Base-by-base conservation (phyloP, 257 asterid species). In the Solanum peruvianum region DNA sequence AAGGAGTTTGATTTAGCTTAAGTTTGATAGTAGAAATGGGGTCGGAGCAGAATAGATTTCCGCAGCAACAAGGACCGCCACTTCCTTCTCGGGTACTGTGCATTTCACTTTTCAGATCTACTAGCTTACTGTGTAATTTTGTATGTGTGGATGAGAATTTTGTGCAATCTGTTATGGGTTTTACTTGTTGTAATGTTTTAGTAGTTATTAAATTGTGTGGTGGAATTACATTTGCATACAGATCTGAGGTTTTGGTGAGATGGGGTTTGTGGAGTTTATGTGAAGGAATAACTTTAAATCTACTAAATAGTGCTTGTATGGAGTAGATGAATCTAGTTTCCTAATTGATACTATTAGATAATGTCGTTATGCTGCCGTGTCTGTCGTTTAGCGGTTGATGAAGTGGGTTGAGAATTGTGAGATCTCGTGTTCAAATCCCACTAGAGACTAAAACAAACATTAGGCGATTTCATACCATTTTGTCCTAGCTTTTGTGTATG, bases 21-120 rank as follows among this genome's bases (percentile, higher is more conserved):
- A 71, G 78, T 33, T 33, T 52, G 18, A 41, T 3, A 62, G 47
- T 71, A 12, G 35, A 14, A 86, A 93, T 93, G 96, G 94, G 88
- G 78, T 89, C 94, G 31, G 95, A 92, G 93, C 95, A 88, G 89
- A 90, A 92, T 83, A 90, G 94, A 81, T 92, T 93, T 91, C 90
- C 92, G 90, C 95, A 87, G 58, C 95, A 90, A 27, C 93, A 76
- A 75, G 92, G 89, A 56, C 92, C 90, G 23, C 90, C 92, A 80
- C 89, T 41, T 72, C 66, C 70, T 12, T 86, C 94, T 82, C 92
- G 94, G 94, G 96, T 72, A 72, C 18, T 72, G 31, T 72, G 45
- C 81, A 4, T 21, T 69, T 69, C n/a, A 72, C 56, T 77, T 64
- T 31, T 31, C 88, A 87, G 88, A 87, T 87, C 86, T 80, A 87